A percentile compares a stretch with the other conserved stretches of the same genome.
Conservation (phyloP, 129 eudicot genomes). For the Oenanthe sinensis region DNA sequence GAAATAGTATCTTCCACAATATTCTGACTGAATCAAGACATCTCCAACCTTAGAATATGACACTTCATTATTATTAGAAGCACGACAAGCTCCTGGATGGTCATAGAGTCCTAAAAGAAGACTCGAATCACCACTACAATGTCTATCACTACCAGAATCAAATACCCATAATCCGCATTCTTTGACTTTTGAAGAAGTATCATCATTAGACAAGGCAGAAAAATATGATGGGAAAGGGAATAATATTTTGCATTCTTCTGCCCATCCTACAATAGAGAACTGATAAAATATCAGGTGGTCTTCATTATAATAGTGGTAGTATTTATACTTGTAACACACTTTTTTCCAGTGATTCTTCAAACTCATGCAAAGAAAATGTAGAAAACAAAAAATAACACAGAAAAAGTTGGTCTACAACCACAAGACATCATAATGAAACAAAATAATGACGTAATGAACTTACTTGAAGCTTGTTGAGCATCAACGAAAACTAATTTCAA, state of each 20-base stretch:
- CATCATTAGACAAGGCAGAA: neutral
- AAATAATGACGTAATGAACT: slow-evolving; percentile 6
- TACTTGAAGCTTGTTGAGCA: slow-evolving; percentile 63
- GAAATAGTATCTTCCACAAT: neutral
- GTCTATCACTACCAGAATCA: neutral
- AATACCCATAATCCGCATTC: neutral
- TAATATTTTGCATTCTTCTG: no score
- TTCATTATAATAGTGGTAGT: no score
- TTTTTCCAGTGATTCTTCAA: no score
- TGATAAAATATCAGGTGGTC: no score
- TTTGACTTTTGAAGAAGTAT: neutral
- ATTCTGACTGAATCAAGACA: neutral
- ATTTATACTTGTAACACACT: no score
- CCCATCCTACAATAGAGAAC: neutral
- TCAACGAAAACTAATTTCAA: slow-evolving; percentile 41
- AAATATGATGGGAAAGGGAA: neutral
- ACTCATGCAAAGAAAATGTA: no score
- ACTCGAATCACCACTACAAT: neutral
- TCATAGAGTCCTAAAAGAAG: neutral
- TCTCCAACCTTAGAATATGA: neutral
- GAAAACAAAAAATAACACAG: no score
- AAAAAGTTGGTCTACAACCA: no score
- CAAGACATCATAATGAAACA: no score
- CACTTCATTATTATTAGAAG: no score
- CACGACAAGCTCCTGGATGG: neutral